Evolutionary conservation across 495 filamentous ascomycete genomes (phyloP), one percentile per base, ranked within the genome.

Genomic region (Baudoinia panamericana): DNA sequence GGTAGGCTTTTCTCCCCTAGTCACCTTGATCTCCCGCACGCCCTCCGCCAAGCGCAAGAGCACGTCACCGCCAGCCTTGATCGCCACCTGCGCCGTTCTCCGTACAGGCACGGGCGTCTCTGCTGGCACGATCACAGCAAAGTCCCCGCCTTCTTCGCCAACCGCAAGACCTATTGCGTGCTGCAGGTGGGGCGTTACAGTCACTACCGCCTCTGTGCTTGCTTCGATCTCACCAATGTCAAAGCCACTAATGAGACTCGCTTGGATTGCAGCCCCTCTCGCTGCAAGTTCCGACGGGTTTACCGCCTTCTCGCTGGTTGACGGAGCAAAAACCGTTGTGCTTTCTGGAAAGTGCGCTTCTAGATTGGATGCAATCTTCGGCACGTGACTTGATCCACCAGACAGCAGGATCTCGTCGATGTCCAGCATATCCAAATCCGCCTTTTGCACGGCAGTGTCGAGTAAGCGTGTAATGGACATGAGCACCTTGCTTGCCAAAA

Each of bases 321-420:
- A 74, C 8, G 90, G 88, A 6, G 90, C 82, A 42, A 90, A 70
- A 53, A 97, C 74, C 11, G 64, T 66, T 43, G 90, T 92, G 25
- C 68, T 72, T 45, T 73, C 68, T 28, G 86, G 78, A 78, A 96
- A 96, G 66, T 86, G 73, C 57, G 67, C 66, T 48, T 67, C 56
- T 39, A 93, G 60, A 48, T 84, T 75, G 46, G 70, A 62, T 29
- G 92, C 88, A 48, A 95, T 84, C 61, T 84, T 83, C 33, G 90
- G 92, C 7, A 84, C 95, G 69, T 97, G 90, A 5, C 86, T 81
- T 39, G 80, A 79, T 55, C 90, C 90, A 46, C 90, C 90, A 7
- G 84, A 82, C 36, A 95, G 76, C 57, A 97, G 86, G 39, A 97
- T 80, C 70, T 94, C 84, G 50, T 94, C 81, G 30, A 97, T 77